phyloP scores from a whole-genome alignment of 2,329 filamentous ascomycete genomes.

The Calonectria hawksworthii region DNA sequence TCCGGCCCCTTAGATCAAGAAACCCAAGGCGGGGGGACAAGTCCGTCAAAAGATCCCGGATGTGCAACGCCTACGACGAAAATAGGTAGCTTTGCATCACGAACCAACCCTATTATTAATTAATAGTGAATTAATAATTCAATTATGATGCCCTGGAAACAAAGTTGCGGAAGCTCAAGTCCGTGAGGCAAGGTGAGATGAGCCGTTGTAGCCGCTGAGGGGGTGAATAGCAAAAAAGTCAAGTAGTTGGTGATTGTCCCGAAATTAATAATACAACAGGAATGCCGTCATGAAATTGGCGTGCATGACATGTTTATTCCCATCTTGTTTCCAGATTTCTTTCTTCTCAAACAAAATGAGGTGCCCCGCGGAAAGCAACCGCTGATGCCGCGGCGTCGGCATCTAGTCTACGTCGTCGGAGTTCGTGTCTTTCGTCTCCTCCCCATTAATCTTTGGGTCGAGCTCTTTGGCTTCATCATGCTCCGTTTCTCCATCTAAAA shows the following conservation, averaged over 20 bases:
- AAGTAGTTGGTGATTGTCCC: background rate
- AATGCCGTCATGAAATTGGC: background rate
- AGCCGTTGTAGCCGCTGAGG: background rate
- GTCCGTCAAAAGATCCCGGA: background rate
- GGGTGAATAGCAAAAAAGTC: background rate
- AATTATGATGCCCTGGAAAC: background rate
- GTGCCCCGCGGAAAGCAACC: background rate
- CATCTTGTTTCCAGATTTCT: background rate
- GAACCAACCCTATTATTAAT: background rate
- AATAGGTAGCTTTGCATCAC: background rate
- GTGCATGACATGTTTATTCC: background rate
- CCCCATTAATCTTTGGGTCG: constrained; percentile 41
- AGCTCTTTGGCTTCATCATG: constrained; percentile 55
- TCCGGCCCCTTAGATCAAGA: background rate
- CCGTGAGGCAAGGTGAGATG: background rate
- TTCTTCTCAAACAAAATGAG: background rate
- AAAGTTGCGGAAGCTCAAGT: background rate
- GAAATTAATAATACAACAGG: background rate
- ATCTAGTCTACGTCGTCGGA: constrained; percentile 61
- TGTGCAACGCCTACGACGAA: background rate
- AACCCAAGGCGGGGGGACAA: background rate
- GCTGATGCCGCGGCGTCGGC: background rate
- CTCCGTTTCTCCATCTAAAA: constrained; percentile 36
- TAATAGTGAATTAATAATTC: background rate
- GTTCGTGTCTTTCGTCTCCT: constrained; percentile 45